Percentiles rank a stretch among this genome's conserved stretches.
Conservation (phyloP, 768 basidiomycete genomes). For the Hygrophoropsis aurantiaca region DNA sequence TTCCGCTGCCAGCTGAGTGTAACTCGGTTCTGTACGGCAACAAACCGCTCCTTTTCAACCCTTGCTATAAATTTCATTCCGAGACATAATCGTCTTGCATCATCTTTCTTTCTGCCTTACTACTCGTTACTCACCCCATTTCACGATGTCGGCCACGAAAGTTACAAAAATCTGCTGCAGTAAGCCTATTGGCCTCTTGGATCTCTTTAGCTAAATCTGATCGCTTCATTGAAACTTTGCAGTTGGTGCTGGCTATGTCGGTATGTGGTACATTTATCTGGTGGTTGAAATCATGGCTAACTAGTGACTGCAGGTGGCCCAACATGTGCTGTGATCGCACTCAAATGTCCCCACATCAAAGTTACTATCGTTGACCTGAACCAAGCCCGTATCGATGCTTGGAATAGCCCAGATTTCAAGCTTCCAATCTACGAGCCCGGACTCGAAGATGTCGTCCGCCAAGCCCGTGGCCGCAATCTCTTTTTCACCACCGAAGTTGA, state of each 20-base stretch:
- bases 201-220: conserved; percentile 5
- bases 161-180: conserved; percentile 89
- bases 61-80: too few relatives aligned
- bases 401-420: conserved; percentile 84
- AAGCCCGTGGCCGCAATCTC: conserved; percentile 89
- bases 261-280: conserved; percentile 52
- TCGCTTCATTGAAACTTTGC: conserved; percentile 13
- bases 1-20: too few relatives aligned
- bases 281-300: too few relatives aligned
- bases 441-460: conserved; percentile 84
- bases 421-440: conserved; percentile 99
- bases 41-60: too few relatives aligned
- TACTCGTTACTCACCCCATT: neutral
- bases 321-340: conserved; percentile 92
- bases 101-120: neutral
- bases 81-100: neutral
- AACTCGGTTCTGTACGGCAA: too few relatives aligned
- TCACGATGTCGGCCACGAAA: conserved; percentile 50
- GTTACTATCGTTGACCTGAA: conserved; percentile 99
- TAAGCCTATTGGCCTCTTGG: conserved; percentile 41
- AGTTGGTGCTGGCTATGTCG: conserved; percentile 94
- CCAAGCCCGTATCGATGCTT: conserved; percentile 90
- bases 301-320: conserved; percentile 67
- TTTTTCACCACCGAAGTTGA: conserved; percentile 97
- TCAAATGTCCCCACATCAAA: conserved; percentile 87